These are phyloP conservation scores for Metschnikowia matae DNA, from an alignment of 805 yeast species.

Conservation along the genomic window DNA sequence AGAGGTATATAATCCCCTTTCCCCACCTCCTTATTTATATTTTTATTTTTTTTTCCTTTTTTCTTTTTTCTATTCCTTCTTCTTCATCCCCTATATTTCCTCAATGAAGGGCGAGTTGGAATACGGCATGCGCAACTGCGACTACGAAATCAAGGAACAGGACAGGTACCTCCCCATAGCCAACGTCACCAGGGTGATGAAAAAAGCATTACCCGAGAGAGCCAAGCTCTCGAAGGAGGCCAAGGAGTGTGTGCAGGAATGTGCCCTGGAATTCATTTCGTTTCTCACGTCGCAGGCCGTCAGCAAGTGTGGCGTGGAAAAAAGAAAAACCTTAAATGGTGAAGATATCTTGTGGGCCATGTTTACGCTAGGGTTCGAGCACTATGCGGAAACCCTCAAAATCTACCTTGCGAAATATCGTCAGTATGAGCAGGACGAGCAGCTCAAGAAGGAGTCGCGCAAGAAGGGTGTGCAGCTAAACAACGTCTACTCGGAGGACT, in stretches of 20 bases:
- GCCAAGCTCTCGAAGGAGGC: slow-evolving; percentile 80
- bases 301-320: slow-evolving; percentile 60
- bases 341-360: slow-evolving; percentile 64
- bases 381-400: slow-evolving; percentile 64
- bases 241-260: slow-evolving; percentile 72
- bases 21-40: too few species aligned
- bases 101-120: slow-evolving; percentile 5
- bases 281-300: slow-evolving; percentile 65
- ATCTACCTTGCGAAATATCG: slow-evolving; percentile 66
- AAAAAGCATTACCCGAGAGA: slow-evolving; percentile 62
- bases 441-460: slow-evolving; percentile 8
- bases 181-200: slow-evolving; percentile 69
- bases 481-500: slow-evolving; percentile 4
- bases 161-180: slow-evolving; percentile 43
- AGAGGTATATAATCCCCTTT: too few species aligned
- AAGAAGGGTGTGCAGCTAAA: not conserved
- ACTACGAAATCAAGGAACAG: slow-evolving; percentile 42
- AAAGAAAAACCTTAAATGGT: slow-evolving; percentile 67
- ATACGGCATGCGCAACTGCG: slow-evolving; percentile 22
- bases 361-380: slow-evolving; percentile 64
- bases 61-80: too few species aligned
- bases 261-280: slow-evolving; percentile 64
- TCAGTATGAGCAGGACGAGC: slow-evolving; percentile 29
- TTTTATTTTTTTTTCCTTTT: too few species aligned
- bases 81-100: too few species aligned